Evolutionary conservation across 768 basidiomycete species (phyloP).

Genomic region (Scleroderma bovista): DNA sequence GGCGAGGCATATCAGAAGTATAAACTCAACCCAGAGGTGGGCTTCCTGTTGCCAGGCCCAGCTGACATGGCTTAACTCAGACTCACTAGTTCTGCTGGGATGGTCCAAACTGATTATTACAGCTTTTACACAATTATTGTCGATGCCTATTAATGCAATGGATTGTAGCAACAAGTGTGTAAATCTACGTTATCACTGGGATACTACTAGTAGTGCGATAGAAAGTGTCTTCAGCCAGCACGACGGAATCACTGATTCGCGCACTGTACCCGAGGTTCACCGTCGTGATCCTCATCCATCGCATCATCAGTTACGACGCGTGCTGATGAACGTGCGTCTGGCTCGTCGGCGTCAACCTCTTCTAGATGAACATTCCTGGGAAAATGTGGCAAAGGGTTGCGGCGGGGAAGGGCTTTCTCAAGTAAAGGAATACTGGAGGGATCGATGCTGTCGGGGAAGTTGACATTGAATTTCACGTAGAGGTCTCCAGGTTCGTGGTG

Average conservation of each 20-base stretch:
- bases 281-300: conserved; percentile 90
- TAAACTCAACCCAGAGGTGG: conserved; percentile 77
- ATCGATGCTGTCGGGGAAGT: conserved; percentile 83
- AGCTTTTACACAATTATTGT: neutral
- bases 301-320: conserved; percentile 57
- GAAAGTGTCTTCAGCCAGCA: conserved; percentile 10
- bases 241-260: conserved; percentile 65
- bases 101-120: conserved; percentile 4
- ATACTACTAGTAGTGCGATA: neutral
- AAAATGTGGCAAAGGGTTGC: conserved; percentile 60
- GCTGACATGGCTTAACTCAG: too few species aligned
- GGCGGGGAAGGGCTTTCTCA: conserved; percentile 81
- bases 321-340: conserved; percentile 52
- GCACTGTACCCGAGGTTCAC: conserved; percentile 92
- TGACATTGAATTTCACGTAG: conserved; percentile 79
- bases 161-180: conserved; percentile 22
- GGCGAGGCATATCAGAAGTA: conserved; percentile 70
- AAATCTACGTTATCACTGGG: conserved; percentile 22
- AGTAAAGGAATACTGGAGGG: conserved; percentile 61
- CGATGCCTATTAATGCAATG: conserved; percentile 24
- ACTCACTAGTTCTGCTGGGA: too few species aligned
- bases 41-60: too few species aligned
- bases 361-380: conserved; percentile 68
- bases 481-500: conserved; percentile 97
- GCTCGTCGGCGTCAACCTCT: conserved; percentile 79